Base-by-base conservation (phyloP, 371 early-diverging fungal species). In the Amoeboradix gromovi region DNA sequence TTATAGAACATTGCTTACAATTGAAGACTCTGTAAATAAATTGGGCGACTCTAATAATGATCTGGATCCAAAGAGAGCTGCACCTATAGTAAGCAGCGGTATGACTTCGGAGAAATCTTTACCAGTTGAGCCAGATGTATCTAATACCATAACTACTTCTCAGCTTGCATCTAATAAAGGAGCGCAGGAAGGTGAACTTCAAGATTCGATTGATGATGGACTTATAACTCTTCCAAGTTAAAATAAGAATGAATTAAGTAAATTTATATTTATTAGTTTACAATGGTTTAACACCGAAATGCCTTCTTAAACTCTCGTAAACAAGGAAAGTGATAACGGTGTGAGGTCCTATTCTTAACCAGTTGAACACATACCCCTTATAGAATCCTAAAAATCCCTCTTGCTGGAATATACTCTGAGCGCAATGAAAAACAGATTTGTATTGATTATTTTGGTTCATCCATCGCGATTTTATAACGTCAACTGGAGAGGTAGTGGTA, bases 401-500 rank as follows among this genome's bases (percentile, higher is more conserved):
- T 0, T 77, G 75, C 30, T 74, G 72, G 1, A 80, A 74, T 74
- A 87, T 87, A 66, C 81, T 77, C 76, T 72, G 74, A 84, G 76
- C 27, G 84, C 83, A 31, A 77, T 76, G 1, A 77, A 67, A 29
- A 82, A 71, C 17, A 31, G 74, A 68, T 32, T 72, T 71, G n/a
- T 80, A 79, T 29, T 66, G 72, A 48, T 73, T 77, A n/a, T 74
- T 71, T 67, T 78, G 78, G 66, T 79, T 79, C 91, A 92, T 91
- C 66, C 89, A 81, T 29, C 91, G 83, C 0, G 90, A 90, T 77
- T 92, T 92, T 67, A 89, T 80, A 17, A 92, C 91, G 77, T 92
- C 93, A 48, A 88, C 77, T 27, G 90, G 89, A 66, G 86, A 86
- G 0, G 83, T 83, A 1, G 93, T 91, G 0, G 93, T 92, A 1